phyloP scores from a whole-genome alignment of 2,329 filamentous ascomycete genomes.

The Paracorniculantispora psalliotae region DNA sequence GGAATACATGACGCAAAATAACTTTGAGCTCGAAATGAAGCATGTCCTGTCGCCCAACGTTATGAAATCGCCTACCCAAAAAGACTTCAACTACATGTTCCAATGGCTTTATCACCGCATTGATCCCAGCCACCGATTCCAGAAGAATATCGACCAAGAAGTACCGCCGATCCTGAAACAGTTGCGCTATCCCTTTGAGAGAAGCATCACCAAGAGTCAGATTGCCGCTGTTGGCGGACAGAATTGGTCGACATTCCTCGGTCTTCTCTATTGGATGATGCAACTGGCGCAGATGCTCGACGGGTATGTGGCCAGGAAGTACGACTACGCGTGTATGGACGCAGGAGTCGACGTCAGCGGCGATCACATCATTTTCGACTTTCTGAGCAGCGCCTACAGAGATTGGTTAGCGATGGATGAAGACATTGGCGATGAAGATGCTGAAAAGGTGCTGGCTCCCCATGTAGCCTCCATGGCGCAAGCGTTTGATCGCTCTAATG shows the following conservation, averaged over 20 bases:
- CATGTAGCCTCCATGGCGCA: conserved; percentile 84
- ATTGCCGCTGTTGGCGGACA: conserved; percentile 92
- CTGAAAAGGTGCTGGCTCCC: conserved; percentile 70
- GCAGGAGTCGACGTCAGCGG: conserved; percentile 81
- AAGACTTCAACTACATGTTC: conserved; percentile 97
- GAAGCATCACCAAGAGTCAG: conserved; percentile 93
- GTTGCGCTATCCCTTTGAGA: conserved; percentile 89
- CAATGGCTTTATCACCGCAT: conserved; percentile 97
- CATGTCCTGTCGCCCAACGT: conserved; percentile 87
- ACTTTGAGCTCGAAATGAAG: conserved; percentile 98
- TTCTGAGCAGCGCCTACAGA: conserved; percentile 81
- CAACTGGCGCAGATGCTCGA: conserved; percentile 93
- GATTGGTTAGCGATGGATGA: conserved; percentile 94
- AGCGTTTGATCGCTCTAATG: conserved; percentile 81
- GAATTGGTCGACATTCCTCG: conserved; percentile 94
- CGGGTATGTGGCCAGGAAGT: conserved; percentile 69
- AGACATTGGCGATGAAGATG: conserved; percentile 80
- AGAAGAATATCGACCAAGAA: conserved; percentile 92
- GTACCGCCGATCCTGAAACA: conserved; percentile 90
- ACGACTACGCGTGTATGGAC: conserved; percentile 86
- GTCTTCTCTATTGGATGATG: conserved; percentile 98
- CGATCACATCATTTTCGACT: conserved; percentile 91
- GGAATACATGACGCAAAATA: conserved; percentile 87
- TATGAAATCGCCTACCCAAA: conserved; percentile 90
- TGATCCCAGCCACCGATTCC: conserved; percentile 87